phyloP scores from a whole-genome alignment of 2,329 filamentous ascomycete genomes.

The Gremmenia infestans region DNA sequence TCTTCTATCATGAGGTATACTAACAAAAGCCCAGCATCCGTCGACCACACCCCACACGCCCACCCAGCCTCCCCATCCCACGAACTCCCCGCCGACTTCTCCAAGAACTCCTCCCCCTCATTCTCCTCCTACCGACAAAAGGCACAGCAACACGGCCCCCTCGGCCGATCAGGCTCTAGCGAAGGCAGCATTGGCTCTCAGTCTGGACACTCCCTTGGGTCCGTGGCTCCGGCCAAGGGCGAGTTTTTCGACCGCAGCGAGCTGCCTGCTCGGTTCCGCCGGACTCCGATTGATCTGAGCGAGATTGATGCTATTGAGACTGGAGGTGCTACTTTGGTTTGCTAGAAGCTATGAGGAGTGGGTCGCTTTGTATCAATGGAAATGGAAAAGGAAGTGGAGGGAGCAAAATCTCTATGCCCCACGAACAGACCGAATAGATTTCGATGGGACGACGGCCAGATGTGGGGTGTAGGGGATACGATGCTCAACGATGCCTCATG shows the following conservation, averaged over 20 bases:
- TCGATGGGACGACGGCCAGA: neutral
- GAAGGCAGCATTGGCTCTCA: constrained; percentile 26
- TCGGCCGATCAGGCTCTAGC: constrained; percentile 32
- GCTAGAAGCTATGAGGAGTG: constrained; percentile 16
- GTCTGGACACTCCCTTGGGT: constrained; percentile 63
- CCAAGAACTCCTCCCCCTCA: constrained; percentile 34
- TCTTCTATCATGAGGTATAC: neutral
- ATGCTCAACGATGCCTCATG: too few species aligned
- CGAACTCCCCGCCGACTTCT: constrained; percentile 52
- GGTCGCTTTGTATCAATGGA: neutral
- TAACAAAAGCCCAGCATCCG: constrained; percentile 37
- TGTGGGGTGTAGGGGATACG: too few species aligned
- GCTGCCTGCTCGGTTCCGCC: constrained; percentile 78
- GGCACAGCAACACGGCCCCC: constrained; percentile 55
- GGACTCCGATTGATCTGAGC: constrained; percentile 64
- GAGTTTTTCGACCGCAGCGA: constrained; percentile 85
- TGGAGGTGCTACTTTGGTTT: constrained; percentile 68
- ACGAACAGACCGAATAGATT: neutral
- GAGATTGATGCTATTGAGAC: constrained; percentile 97
- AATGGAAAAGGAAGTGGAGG: neutral
- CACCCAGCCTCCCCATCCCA: constrained; percentile 52
- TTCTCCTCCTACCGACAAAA: constrained; percentile 56
- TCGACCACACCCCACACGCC: constrained; percentile 53
- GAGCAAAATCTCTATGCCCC: neutral
- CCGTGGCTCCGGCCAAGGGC: constrained; percentile 65